Evolutionary conservation across 495 filamentous ascomycete species (phyloP).

Genomic region (Trichocladium antarcticum): DNA sequence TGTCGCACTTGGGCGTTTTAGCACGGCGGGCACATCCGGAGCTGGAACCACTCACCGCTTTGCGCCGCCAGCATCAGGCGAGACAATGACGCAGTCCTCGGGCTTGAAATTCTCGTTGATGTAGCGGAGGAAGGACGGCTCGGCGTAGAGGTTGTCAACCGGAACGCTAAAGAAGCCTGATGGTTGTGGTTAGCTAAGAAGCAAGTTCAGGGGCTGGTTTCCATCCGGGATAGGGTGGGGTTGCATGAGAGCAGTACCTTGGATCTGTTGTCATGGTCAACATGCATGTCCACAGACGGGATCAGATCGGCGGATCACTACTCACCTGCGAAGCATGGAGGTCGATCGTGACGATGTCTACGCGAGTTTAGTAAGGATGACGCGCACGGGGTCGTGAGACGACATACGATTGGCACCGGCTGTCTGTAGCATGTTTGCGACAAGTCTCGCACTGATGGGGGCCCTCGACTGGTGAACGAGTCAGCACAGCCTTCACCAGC

Average conservation of each 20-base stretch:
- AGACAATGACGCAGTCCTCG: constrained; percentile 84
- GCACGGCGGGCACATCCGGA: not conserved
- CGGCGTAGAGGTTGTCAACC: constrained; percentile 85
- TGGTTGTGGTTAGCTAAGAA: not conserved
- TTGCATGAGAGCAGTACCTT: not conserved
- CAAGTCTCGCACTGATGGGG: constrained; percentile 81
- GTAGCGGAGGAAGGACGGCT: constrained; percentile 83
- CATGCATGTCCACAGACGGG: not conserved
- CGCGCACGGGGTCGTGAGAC: not conserved
- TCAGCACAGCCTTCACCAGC: not conserved
- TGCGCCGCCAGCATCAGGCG: constrained; percentile 90
- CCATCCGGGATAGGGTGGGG: not conserved
- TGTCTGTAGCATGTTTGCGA: constrained; percentile 96
- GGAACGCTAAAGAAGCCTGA: constrained; percentile 98
- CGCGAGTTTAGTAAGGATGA: constrained; percentile 43
- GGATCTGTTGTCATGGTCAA: not conserved
- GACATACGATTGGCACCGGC: constrained; percentile 66
- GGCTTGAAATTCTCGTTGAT: constrained; percentile 78
- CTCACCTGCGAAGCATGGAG: constrained; percentile 55
- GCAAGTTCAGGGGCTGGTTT: too few relatives aligned
- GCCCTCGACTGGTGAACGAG: constrained; percentile 40
- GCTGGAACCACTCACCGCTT: constrained; percentile 59
- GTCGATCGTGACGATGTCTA: constrained; percentile 86
- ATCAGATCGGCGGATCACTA: not conserved
- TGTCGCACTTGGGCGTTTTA: constrained; percentile 51